Conservation (phyloP, 2,329 filamentous ascomycete genomes). For the Fusarium cyanostomum region DNA sequence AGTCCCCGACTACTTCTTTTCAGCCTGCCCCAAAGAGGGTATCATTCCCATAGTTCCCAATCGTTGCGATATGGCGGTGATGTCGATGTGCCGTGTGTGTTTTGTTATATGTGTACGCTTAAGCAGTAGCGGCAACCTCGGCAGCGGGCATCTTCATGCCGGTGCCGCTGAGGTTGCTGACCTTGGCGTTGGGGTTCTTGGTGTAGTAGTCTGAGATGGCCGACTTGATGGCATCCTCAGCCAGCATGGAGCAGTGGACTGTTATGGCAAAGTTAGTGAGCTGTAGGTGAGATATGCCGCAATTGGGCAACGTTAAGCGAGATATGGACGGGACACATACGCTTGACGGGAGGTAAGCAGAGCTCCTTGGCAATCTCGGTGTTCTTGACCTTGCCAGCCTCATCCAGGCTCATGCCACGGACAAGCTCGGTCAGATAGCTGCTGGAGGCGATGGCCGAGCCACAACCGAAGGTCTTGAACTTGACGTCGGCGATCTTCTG, state of each 20-base stretch:
- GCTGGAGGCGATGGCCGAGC: slow-evolving; percentile 91
- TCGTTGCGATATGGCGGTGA: slow-evolving; percentile 11
- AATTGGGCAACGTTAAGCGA: background rate
- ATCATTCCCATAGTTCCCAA: slow-evolving; percentile 41
- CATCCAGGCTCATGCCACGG: slow-evolving; percentile 92
- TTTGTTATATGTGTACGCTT: slow-evolving; percentile 22
- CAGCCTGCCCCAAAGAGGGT: slow-evolving; percentile 39
- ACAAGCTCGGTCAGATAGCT: slow-evolving; percentile 96
- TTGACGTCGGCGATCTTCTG: slow-evolving; percentile 94
- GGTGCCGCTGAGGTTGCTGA: slow-evolving; percentile 81
- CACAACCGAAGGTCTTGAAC: slow-evolving; percentile 98
- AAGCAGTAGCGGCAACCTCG: slow-evolving; percentile 51
- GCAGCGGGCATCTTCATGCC: slow-evolving; percentile 71
- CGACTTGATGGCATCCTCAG: slow-evolving; percentile 90
- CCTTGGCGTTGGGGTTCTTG: slow-evolving; percentile 80
- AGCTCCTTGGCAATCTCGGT: slow-evolving; percentile 98
- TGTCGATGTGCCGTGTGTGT: slow-evolving; percentile 15
- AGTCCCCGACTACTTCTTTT: slow-evolving; percentile 21
- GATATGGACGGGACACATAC: slow-evolving; percentile 61
- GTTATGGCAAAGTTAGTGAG: slow-evolving; percentile 42
- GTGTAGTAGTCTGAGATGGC: slow-evolving; percentile 91
- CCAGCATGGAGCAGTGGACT: slow-evolving; percentile 94
- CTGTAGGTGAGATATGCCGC: slow-evolving; percentile 18
- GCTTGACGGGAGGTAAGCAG: slow-evolving; percentile 86
- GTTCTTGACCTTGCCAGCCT: slow-evolving; percentile 92